Evolutionary conservation across 169 alveolate species (phyloP).

Genomic region (Plasmodium gallinaceum): DNA sequence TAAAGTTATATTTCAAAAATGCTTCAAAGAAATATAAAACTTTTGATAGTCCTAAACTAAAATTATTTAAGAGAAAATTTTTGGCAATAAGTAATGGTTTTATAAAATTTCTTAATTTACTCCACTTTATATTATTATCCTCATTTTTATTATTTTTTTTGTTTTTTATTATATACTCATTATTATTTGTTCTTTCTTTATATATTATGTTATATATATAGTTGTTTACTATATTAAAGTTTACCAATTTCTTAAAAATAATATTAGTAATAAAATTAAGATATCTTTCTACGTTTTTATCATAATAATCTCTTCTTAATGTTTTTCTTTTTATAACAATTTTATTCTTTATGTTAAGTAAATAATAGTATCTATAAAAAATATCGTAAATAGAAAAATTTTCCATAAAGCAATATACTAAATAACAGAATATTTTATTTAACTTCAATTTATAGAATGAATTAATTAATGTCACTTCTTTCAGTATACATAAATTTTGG

Average conservation of each 20-base stretch:
- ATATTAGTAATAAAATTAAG: conserved; percentile 47
- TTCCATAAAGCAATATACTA: conserved; percentile 31
- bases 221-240: conserved; percentile 30
- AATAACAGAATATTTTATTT: conserved; percentile 39
- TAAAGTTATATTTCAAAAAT: conserved; percentile 48
- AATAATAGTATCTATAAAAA: conserved; percentile 39
- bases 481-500: conserved; percentile 12
- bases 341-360: conserved; percentile 33
- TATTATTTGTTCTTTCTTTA: neutral
- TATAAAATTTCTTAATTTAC: neutral
- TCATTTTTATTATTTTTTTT: neutral
- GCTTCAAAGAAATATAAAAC: conserved; percentile 27
- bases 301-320: neutral
- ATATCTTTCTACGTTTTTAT: conserved; percentile 25
- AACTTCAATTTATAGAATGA: conserved; percentile 26
- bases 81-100: conserved; percentile 18
- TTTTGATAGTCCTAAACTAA: conserved; percentile 6
- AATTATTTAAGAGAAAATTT: conserved; percentile 3
- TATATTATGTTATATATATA: conserved; percentile 13
- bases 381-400: conserved; percentile 44
- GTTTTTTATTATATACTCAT: neutral
- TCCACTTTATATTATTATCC: neutral
- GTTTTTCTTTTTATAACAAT: conserved; percentile 3
- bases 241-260: conserved; percentile 9
- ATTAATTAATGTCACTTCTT: conserved; percentile 22